phyloP scores from a whole-genome alignment of 306 rosid genomes.

The Fagus crenata region DNA sequence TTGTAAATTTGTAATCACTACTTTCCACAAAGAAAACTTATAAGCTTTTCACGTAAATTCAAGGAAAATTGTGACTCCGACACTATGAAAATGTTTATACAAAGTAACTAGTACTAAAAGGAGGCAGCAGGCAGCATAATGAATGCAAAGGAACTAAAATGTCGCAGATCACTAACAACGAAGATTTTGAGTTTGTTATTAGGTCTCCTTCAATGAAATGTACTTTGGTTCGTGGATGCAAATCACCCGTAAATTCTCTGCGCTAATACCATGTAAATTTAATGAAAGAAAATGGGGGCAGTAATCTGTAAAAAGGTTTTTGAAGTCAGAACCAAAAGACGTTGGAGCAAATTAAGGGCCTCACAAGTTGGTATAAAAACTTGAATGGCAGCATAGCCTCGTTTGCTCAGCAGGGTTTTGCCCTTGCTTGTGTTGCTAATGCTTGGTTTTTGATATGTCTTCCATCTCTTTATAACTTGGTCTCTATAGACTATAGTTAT shows the following conservation, averaged over 20 bases:
- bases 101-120: not conserved
- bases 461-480: constrained; percentile 17
- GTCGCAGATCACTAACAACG: not conserved
- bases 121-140: not conserved
- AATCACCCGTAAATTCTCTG: constrained; percentile 38
- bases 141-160: not conserved
- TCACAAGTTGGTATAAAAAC: constrained; percentile 39
- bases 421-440: constrained; percentile 24
- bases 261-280: constrained; percentile 24
- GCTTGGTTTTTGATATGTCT: constrained; percentile 26
- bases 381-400: constrained; percentile 21
- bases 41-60: no score
- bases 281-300: constrained; percentile 17
- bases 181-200: not conserved
- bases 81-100: not conserved
- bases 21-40: no score
- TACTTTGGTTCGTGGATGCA: constrained; percentile 34
- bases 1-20: no score
- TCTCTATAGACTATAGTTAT: not conserved
- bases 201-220: constrained; percentile 18
- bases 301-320: constrained; percentile 32
- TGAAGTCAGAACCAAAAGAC: constrained; percentile 39
- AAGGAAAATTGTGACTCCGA: no score
- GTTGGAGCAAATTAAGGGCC: constrained; percentile 27
- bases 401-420: constrained; percentile 18